Percentiles rank a stretch among this genome's conserved stretches.
phyloP scores from a whole-genome alignment of 169 alveolate genomes.

The Cryptosporidium ubiquitum region DNA sequence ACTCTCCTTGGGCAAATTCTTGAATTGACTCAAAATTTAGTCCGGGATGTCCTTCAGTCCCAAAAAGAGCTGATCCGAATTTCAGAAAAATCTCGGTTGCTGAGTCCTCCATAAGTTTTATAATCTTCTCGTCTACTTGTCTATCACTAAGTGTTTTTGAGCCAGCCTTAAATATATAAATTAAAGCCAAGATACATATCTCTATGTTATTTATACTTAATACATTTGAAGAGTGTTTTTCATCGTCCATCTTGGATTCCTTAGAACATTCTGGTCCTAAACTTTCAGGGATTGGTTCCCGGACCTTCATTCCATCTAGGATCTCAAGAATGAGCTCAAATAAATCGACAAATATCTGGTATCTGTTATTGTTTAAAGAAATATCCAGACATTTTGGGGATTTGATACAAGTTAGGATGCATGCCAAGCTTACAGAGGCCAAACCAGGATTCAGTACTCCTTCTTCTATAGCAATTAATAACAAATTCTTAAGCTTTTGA shows the following conservation, averaged over 20 bases:
- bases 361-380: neutral
- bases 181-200: neutral
- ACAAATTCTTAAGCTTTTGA: constrained; percentile 18
- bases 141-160: neutral
- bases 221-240: neutral
- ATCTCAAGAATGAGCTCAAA: constrained; percentile 44
- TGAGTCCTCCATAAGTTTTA: neutral
- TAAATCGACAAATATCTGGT: constrained; percentile 47
- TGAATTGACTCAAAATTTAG: neutral
- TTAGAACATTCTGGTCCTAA: neutral
- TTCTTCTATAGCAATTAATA: constrained; percentile 5
- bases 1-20: neutral
- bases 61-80: neutral
- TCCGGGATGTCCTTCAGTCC: neutral
- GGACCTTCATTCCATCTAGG: neutral
- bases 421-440: neutral
- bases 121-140: constrained; percentile 2
- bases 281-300: neutral
- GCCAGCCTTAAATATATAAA: neutral
- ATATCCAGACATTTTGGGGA: neutral
- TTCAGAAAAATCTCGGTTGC: neutral
- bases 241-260: neutral
- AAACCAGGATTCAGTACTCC: neutral
- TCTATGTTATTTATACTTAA: neutral
- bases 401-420: constrained; percentile 1